Conservation (phyloP, 2,329 filamentous ascomycete species). For the Dactylellina sp. region DNA sequence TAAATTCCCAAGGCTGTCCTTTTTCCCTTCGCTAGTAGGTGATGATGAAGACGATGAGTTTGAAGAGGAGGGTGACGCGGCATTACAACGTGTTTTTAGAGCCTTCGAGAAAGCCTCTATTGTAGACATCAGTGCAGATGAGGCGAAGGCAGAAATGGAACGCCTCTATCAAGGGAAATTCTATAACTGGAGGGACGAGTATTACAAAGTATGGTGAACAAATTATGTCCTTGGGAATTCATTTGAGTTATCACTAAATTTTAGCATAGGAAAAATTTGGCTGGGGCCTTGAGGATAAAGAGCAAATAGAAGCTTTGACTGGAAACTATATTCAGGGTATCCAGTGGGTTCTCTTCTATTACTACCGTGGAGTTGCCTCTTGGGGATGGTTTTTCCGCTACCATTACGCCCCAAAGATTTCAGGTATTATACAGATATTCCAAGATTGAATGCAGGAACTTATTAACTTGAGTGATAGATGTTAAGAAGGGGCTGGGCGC, state of each 20-base stretch:
- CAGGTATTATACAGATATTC: constrained; percentile 67
- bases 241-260: neutral
- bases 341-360: constrained; percentile 98
- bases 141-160: constrained; percentile 81
- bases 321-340: constrained; percentile 98
- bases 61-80: constrained; percentile 87
- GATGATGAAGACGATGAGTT: constrained; percentile 71
- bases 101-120: constrained; percentile 91
- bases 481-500: constrained; percentile 88
- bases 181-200: constrained; percentile 89
- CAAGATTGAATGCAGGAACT: neutral
- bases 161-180: constrained; percentile 92
- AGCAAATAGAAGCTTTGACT: constrained; percentile 81
- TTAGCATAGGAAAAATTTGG: constrained; percentile 79
- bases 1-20: constrained; percentile 74
- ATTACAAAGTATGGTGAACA: constrained; percentile 72
- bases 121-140: constrained; percentile 80
- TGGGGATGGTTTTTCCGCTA: constrained; percentile 99
- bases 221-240: neutral
- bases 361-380: constrained; percentile 94
- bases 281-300: constrained; percentile 84
- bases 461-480: constrained; percentile 69
- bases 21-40: constrained; percentile 67
- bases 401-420: constrained; percentile 97
- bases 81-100: constrained; percentile 85